These are phyloP conservation scores for Syncephalis fuscata DNA, from an alignment of 371 early-diverging fungal species.

Conservation along the genomic window DNA sequence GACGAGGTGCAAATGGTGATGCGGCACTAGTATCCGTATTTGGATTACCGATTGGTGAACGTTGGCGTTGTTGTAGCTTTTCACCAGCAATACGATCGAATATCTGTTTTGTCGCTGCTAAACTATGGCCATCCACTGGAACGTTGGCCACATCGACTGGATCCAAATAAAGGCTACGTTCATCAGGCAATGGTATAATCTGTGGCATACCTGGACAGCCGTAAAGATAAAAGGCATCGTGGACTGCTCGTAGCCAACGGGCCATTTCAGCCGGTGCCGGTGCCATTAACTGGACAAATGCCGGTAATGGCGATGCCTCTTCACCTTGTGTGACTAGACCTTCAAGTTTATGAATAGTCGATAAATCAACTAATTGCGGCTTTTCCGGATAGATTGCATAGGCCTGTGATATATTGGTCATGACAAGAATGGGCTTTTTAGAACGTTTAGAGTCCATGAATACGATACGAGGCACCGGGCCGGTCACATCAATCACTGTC, in stretches of 20 bases:
- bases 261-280: constrained; percentile 19
- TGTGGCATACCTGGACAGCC: constrained; percentile 16
- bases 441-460: constrained; percentile 34
- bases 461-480: constrained; percentile 23
- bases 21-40: too few species aligned
- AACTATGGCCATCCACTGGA: too few species aligned
- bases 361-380: constrained; percentile 21
- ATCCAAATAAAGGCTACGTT: constrained; percentile 1
- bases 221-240: constrained; percentile 26
- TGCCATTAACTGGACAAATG: constrained; percentile 23
- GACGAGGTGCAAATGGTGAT: too few species aligned
- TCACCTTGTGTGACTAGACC: constrained; percentile 8
- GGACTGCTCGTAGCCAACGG: constrained; percentile 18
- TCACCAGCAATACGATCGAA: too few species aligned
- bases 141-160: not conserved
- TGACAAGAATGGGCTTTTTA: constrained; percentile 24
- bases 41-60: too few species aligned
- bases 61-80: too few species aligned
- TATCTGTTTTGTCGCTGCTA: too few species aligned
- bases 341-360: constrained; percentile 23
- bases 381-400: constrained; percentile 57
- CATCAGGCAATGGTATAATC: not conserved
- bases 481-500: constrained; percentile 31
- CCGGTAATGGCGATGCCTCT: constrained; percentile 3
- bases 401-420: constrained; percentile 34